Percentiles rank a stretch among this genome's conserved stretches.
These are phyloP conservation scores for Trichoderma brevicompactum DNA, from an alignment of 2,329 filamentous ascomycete genomes.

Conservation along the genomic window DNA sequence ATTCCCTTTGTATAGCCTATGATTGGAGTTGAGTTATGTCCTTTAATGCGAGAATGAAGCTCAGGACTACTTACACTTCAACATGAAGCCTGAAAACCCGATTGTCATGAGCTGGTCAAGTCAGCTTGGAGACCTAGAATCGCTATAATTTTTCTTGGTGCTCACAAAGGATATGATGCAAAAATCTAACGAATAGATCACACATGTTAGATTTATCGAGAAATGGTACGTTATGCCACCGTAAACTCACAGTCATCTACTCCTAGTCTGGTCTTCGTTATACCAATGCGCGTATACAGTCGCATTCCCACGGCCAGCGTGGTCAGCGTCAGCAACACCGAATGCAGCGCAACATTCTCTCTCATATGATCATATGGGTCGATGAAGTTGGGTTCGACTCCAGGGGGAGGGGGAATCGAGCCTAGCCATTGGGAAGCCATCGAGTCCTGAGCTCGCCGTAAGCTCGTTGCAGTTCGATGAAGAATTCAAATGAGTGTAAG, in stretches of 20 bases:
- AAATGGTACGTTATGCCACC: background rate
- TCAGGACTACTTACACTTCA: background rate
- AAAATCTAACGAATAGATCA: background rate
- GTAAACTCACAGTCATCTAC: conserved; percentile 1
- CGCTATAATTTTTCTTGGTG: fast-evolving
- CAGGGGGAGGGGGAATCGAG: background rate
- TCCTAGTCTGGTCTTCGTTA: background rate
- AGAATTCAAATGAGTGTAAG: conserved; percentile 4
- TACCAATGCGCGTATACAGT: background rate
- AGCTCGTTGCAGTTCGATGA: background rate
- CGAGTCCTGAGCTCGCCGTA: background rate
- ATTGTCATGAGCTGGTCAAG: background rate
- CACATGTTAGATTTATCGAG: background rate
- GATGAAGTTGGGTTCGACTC: conserved; percentile 1
- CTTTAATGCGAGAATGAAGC: background rate
- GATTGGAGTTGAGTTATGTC: background rate
- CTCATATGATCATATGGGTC: background rate
- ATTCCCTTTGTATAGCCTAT: conserved; percentile 1
- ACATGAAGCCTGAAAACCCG: background rate
- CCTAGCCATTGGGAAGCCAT: conserved; percentile 4
- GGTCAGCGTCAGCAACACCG: background rate
- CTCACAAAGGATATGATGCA: background rate
- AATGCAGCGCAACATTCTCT: conserved; percentile 3
- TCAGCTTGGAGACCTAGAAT: background rate
- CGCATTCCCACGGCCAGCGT: conserved; percentile 12